Percentiles rank a stretch among this genome's conserved stretches.
These are phyloP conservation scores for Chaetomium sp. DNA, from an alignment of 2,329 filamentous ascomycete species.

Conservation along the genomic window DNA sequence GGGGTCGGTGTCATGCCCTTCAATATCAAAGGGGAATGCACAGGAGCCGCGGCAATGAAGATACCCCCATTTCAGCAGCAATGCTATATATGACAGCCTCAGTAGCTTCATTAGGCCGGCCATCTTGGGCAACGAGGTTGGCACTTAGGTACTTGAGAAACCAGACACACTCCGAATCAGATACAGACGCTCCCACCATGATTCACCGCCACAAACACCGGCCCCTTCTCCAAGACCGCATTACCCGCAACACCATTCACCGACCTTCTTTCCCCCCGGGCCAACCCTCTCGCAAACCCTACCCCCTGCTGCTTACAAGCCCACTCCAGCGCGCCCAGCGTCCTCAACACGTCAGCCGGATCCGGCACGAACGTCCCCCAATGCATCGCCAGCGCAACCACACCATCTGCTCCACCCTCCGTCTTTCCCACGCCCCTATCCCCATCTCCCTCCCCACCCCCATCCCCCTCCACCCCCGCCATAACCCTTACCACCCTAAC, in stretches of 20 bases:
- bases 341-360: conserved; percentile 34
- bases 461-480: not conserved
- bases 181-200: conserved; percentile 1
- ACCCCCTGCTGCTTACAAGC: conserved; percentile 35
- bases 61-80: no score
- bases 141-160: not conserved
- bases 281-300: conserved; percentile 30
- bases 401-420: no score
- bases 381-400: conserved; percentile 35
- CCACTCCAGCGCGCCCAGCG: conserved; percentile 36
- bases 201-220: conserved; percentile 11
- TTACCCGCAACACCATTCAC: not conserved
- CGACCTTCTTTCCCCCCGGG: not conserved
- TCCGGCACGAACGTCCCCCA: conserved; percentile 39
- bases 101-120: no score
- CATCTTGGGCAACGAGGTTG: no score
- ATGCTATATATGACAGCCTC: no score
- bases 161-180: not conserved
- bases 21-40: no score
- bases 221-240: not conserved
- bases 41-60: no score
- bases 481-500: conserved; percentile 33
- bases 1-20: no score
- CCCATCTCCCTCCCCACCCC: not conserved
- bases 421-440: not conserved